Evolutionary conservation across 2,329 filamentous ascomycete species (phyloP).

Genomic region (Fusarium transvaalense): DNA sequence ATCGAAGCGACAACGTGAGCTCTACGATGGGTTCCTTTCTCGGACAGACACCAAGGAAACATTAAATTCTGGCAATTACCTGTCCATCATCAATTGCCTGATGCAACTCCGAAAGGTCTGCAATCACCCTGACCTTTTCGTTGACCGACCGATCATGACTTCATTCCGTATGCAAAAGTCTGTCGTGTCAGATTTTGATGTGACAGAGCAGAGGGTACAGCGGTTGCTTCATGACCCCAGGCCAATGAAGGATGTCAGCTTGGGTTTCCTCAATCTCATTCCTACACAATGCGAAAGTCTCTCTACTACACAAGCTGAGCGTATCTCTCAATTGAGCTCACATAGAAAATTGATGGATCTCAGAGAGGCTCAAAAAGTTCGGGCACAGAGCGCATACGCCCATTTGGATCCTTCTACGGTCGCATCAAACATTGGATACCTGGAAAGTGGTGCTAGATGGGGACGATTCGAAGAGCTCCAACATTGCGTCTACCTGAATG

Average conservation of each 20-base stretch:
- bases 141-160: constrained; percentile 95
- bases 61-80: constrained; percentile 90
- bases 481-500: constrained; percentile 83
- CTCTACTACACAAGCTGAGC: constrained; percentile 66
- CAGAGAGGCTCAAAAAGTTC: constrained; percentile 75
- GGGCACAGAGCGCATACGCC: constrained; percentile 67
- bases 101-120: constrained; percentile 98
- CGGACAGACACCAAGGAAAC: constrained; percentile 90
- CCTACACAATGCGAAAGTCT: constrained; percentile 77
- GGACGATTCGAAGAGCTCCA: constrained; percentile 82
- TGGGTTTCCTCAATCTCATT: constrained; percentile 83
- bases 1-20: constrained; percentile 92
- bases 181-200: constrained; percentile 78
- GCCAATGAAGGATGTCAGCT: constrained; percentile 73
- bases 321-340: constrained; percentile 75
- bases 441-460: constrained; percentile 79
- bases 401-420: constrained; percentile 75
- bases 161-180: constrained; percentile 93
- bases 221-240: constrained; percentile 72
- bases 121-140: constrained; percentile 97
- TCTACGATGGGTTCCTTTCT: constrained; percentile 97
- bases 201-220: constrained; percentile 78
- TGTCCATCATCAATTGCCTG: constrained; percentile 97
- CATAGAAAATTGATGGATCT: constrained; percentile 77
- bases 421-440: constrained; percentile 75